Conservation (phyloP, 805 yeast genomes). For the Danielia reshetovae region DNA sequence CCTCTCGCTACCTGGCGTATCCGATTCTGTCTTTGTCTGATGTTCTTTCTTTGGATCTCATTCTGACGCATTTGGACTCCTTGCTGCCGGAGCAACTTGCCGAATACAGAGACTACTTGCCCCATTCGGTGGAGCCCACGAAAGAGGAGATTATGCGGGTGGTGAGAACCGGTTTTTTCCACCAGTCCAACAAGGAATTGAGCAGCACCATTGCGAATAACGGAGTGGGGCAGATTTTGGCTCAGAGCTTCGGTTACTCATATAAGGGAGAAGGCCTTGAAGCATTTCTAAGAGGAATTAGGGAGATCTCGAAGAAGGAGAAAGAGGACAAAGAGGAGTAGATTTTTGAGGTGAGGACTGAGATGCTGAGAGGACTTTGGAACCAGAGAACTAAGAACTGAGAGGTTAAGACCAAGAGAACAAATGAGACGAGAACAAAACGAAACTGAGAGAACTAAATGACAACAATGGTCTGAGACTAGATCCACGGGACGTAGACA, state of each 20-base stretch:
- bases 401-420: no score
- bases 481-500: no score
- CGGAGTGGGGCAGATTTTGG: constrained; percentile 47
- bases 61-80: constrained; percentile 30
- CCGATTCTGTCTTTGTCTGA: constrained; percentile 33
- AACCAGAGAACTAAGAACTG: no score
- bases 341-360: no score
- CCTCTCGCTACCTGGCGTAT: constrained; percentile 12
- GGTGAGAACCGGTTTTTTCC: constrained; percentile 47
- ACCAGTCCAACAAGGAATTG: constrained; percentile 38
- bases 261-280: constrained; percentile 56
- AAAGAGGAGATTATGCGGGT: constrained; percentile 39
- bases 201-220: constrained; percentile 35
- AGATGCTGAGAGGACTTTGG: no score
- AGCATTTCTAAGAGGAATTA: constrained; percentile 43
- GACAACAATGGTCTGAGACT: no score
- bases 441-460: no score
- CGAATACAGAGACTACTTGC: constrained; percentile 35
- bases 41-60: constrained; percentile 26
- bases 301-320: constrained; percentile 16
- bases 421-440: no score
- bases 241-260: constrained; percentile 45
- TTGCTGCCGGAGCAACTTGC: constrained; percentile 27
- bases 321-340: background rate
- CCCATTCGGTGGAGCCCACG: constrained; percentile 36